Evolutionary conservation across 2,329 filamentous ascomycete genomes (phyloP), one percentile per base, ranked within the genome.

Genomic region (Cryphonectria carpinicola): DNA sequence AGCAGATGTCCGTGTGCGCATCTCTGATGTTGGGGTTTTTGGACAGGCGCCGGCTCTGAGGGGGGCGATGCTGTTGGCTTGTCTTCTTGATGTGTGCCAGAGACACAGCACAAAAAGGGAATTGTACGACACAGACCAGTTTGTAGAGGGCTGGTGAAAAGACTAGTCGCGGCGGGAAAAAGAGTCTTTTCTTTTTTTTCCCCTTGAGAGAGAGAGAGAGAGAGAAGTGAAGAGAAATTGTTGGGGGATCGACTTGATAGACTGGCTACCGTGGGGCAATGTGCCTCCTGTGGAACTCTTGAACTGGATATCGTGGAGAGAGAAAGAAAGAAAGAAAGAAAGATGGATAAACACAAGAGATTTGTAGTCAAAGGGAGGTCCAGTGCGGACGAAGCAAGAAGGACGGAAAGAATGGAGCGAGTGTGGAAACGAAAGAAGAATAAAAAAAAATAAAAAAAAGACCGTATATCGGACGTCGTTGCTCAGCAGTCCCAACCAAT

Each of bases 1-100:
- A 80, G 73, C 37, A 81, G 65, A 46, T 70, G 62, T 69, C 56
- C 64, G 41, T 49, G 65, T 25, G 32, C 65, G 68, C 72, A 73
- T 73, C 37, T 70, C 72, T n/a, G 37, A 37, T 25, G 58, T 43
- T 43, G 35, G 3, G n/a, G n/a, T 32, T 32, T 19, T 56, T 28
- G 35, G 65, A 17, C n/a, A 25, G 25, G 37, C 28, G 52, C 11
- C 22, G 13, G 32, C 11, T 61, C 58, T 61, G 35, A 25, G 19
- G 8, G 58, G 19, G 58, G 32, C 10, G 32, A n/a, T 39, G 8
- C n/a, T 19, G 35, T 49, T n/a, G 35, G 28, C 2, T 14, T 32
- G 35, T 39, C 32, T 39, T n/a, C 2, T 61, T 39, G 19, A 61
- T 14, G 19, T 39, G 35, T n/a, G 35, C 8, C 58, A 22, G 17